Evolutionary conservation across 768 basidiomycete genomes (phyloP).

Genomic region (Pilatotrama ljubarskyi): DNA sequence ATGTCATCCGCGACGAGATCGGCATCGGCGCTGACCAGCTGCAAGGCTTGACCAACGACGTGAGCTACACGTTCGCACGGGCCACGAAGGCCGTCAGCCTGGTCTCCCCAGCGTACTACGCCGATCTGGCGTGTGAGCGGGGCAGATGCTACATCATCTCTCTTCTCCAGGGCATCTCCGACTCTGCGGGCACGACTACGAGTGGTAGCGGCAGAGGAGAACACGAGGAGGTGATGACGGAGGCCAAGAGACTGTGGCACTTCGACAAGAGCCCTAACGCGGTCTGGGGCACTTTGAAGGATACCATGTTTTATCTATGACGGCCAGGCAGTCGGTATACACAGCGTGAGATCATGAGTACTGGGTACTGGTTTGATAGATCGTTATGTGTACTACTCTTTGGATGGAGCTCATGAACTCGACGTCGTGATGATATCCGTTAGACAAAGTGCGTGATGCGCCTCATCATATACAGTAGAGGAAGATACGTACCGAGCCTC

Average conservation of each 20-base stretch:
- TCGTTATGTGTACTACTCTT: no score
- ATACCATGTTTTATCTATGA: slow-evolving; percentile 80
- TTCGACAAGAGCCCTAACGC: slow-evolving; percentile 36
- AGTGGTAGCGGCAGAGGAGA: slow-evolving; percentile 34
- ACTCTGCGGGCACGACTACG: slow-evolving; percentile 33
- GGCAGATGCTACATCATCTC: slow-evolving; percentile 54
- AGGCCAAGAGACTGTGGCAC: slow-evolving; percentile 58
- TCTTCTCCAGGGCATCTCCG: slow-evolving; percentile 44
- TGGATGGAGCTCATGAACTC: no score
- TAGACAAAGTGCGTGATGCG: no score
- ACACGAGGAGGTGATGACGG: slow-evolving; percentile 49
- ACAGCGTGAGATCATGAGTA: no score
- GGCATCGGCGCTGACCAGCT: slow-evolving; percentile 48
- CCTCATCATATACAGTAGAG: no score
- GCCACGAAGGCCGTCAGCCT: slow-evolving; percentile 56
- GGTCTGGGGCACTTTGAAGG: slow-evolving; percentile 53
- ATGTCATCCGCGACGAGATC: slow-evolving; percentile 56
- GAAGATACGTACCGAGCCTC: no score
- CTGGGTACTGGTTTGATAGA: no score
- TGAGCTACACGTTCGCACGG: slow-evolving; percentile 58
- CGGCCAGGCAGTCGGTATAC: background rate
- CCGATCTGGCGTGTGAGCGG: slow-evolving; percentile 53
- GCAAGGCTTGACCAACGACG: slow-evolving; percentile 54
- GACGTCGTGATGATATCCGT: no score
- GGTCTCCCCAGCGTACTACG: slow-evolving; percentile 47